These are phyloP conservation scores for Sphaerobolus stellatus DNA, from an alignment of 1,284 basidiomycete species.

Conservation along the genomic window DNA sequence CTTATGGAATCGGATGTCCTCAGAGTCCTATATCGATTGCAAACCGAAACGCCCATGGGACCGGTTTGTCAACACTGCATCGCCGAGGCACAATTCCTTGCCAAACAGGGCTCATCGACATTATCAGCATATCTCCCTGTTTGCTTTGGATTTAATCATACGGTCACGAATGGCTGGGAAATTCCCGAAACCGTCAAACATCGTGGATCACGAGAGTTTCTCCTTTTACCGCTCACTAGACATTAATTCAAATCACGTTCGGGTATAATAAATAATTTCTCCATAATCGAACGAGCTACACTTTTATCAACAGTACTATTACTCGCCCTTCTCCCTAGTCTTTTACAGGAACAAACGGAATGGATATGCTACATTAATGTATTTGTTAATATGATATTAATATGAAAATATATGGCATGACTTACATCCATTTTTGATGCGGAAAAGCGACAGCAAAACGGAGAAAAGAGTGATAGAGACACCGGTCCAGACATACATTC, in stretches of 20 bases:
- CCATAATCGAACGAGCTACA: too few relatives aligned
- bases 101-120: not conserved
- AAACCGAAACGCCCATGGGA: not conserved
- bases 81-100: not conserved
- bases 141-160: not conserved
- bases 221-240: not conserved
- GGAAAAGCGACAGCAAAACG: constrained; percentile 85
- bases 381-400: constrained; percentile 3
- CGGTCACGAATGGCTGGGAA: not conserved
- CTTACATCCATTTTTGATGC: constrained; percentile 85
- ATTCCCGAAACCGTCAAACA: not conserved
- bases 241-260: not conserved
- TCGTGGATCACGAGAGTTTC: not conserved
- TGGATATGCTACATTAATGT: constrained; percentile 62
- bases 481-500: constrained; percentile 87
- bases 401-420: constrained; percentile 13
- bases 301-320: too few relatives aligned
- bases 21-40: not conserved
- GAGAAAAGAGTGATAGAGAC: constrained; percentile 87
- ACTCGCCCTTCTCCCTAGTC: too few relatives aligned
- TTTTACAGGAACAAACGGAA: constrained; percentile 69
- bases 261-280: too few relatives aligned
- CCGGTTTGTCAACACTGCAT: not conserved
- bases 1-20: not conserved
- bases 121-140: not conserved